Conservation (phyloP, 768 basidiomycete species). For the Antrodiella citrinella region DNA sequence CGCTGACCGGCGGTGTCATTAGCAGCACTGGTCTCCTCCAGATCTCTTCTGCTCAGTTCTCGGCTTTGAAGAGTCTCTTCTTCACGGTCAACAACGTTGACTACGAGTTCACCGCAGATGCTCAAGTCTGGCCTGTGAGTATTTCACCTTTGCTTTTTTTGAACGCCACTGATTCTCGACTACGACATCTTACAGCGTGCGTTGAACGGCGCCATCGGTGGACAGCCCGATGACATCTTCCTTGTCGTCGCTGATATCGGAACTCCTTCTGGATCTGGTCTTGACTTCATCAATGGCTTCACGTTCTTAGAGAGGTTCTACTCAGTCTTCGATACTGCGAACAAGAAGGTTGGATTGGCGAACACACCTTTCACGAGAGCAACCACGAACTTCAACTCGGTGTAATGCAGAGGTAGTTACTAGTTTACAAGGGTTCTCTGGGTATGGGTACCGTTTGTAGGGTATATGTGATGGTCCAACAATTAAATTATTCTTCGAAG, state of each 20-base stretch:
- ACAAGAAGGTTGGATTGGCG: constrained; percentile 51
- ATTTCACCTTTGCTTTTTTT: constrained; percentile 28
- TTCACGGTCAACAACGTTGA: constrained; percentile 29
- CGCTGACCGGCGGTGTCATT: constrained; percentile 11
- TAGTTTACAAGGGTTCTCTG: too few relatives aligned
- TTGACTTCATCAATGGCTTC: constrained; percentile 21
- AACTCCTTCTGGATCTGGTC: constrained; percentile 12
- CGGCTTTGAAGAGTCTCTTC: constrained; percentile 14
- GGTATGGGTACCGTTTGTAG: too few relatives aligned
- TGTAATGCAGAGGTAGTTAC: too few relatives aligned
- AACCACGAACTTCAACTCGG: constrained; percentile 25
- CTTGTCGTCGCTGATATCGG: constrained; percentile 18
- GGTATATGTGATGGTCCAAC: too few relatives aligned
- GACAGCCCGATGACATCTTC: constrained; percentile 12
- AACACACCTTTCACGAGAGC: constrained; percentile 41
- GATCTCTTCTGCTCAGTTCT: constrained; percentile 15
- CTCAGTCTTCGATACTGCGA: constrained; percentile 42
- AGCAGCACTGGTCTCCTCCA: constrained; percentile 14
- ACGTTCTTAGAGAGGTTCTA: constrained; percentile 30
- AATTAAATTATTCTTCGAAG: too few relatives aligned
- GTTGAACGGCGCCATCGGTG: constrained; percentile 20
- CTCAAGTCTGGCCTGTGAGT: constrained; percentile 65
- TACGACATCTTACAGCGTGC: constrained; percentile 2
- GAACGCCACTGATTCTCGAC: not conserved
- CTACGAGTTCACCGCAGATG: constrained; percentile 52